These are phyloP conservation scores for Tuber magnatum DNA, from an alignment of 495 filamentous ascomycete species.

Conservation along the genomic window DNA sequence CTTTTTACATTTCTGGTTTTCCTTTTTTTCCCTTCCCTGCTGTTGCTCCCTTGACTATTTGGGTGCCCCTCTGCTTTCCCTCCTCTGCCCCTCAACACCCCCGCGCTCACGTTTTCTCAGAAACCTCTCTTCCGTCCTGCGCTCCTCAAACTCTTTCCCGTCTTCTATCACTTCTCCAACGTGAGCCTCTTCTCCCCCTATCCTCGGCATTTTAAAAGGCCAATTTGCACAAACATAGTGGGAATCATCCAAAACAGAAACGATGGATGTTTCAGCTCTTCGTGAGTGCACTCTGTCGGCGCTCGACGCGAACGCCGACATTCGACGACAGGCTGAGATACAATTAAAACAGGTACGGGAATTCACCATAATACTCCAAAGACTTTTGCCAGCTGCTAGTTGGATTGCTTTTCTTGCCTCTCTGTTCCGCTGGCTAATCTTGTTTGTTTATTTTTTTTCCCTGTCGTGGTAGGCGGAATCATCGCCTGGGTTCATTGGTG, in stretches of 20 bases:
- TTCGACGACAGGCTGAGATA: constrained; percentile 76
- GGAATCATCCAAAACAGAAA: constrained; percentile 9
- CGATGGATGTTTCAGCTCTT: constrained; percentile 81
- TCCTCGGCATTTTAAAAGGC: constrained; percentile 8
- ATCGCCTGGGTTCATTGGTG: constrained; percentile 81
- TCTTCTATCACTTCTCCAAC: constrained; percentile 14
- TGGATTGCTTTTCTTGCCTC: not conserved
- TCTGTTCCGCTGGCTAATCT: not conserved
- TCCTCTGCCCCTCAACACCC: constrained; percentile 33
- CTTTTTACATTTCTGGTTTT: constrained; percentile 14
- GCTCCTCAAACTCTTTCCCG: constrained; percentile 15
- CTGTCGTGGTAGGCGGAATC: constrained; percentile 67
- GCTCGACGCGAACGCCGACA: constrained; percentile 75
- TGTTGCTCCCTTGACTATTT: constrained; percentile 29
- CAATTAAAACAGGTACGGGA: constrained; percentile 84
- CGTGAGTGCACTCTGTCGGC: constrained; percentile 82
- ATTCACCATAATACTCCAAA: not conserved
- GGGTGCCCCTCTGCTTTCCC: constrained; percentile 25
- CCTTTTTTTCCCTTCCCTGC: constrained; percentile 22
- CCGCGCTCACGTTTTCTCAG: constrained; percentile 20
- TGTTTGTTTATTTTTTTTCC: constrained; percentile 5
- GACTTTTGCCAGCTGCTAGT: constrained; percentile 4
- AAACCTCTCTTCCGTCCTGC: constrained; percentile 23
- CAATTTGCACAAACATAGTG: constrained; percentile 7
- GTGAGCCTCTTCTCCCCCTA: constrained; percentile 16